Evolutionary conservation across 2,329 filamentous ascomycete genomes (phyloP), one percentile per base, ranked within the genome.

Genomic region (Aspergillus melleus): DNA sequence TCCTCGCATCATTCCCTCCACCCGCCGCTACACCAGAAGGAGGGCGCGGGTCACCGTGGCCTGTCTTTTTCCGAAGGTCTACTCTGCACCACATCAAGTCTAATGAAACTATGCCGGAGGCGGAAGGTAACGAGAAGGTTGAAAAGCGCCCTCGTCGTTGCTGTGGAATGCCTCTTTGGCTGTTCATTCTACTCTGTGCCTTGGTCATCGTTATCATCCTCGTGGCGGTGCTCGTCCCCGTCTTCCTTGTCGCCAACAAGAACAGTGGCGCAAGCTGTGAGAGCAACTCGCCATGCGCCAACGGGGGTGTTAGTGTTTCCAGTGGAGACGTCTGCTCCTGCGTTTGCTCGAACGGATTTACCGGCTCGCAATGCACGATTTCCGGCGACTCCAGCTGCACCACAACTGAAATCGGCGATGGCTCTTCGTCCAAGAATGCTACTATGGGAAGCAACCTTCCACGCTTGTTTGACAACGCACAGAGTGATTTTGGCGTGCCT

Each of bases 341-440:
- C 73, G 86, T 97, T 49, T 99, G 94, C 76, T 87, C 89, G 22
- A 92, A 95, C 68, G 92, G 93, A 1, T 98, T 94, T 73, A 93
- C 90, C 0, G 88, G 88, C 22, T 77, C 77, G 1, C 82, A 79
- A 16, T 91, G 88, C 70, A 80, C 76, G 2, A 77, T 75, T 4
- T 65, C 76, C 14, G 75, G 79, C 14, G 82, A 83, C 58, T 77
- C 82, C 24, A 77, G 77, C 51, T 90, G 88, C 68, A 82, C 83
- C 6, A 86, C 83, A 0, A 81, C 80, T 2, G 64, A 72, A 36
- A 66, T 79, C 22, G 74, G 76, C 19, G 74, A 79, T 26, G 77
- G 78, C 47, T 68, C 69, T 0, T 70, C 66, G 6, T 64, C 66
- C 46, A 78, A 75, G 54, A 89, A 94, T 70, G 92, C 91, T 32